Percentiles rank a stretch among this genome's conserved stretches.
These are phyloP conservation scores for Dichotomopilus funicola DNA, from an alignment of 2,329 filamentous ascomycete genomes.

Conservation along the genomic window DNA sequence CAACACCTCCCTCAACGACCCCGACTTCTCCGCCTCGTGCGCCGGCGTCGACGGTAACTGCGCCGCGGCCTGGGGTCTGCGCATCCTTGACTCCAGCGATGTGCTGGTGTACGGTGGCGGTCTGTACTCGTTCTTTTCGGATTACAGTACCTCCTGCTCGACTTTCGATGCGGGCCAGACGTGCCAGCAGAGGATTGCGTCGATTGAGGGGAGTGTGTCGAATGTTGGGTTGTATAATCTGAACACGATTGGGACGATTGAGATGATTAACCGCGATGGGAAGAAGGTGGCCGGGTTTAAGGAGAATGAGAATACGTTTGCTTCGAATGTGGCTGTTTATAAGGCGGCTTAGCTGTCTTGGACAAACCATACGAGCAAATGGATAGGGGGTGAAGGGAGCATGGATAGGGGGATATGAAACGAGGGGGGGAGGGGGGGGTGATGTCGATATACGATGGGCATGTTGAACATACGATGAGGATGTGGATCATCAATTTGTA, in stretches of 20 bases:
- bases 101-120: conserved; percentile 58
- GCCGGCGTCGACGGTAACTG: conserved; percentile 32
- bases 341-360: conserved; percentile 18
- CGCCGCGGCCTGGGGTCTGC: conserved; percentile 57
- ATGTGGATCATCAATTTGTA: no score
- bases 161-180: conserved; percentile 35
- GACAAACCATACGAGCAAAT: neutral
- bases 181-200: conserved; percentile 42
- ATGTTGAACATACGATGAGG: no score
- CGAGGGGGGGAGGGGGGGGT: no score
- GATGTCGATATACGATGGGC: no score
- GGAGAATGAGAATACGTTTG: conserved; percentile 36
- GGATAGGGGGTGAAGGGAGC: neutral
- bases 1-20: conserved; percentile 38
- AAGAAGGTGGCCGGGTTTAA: conserved; percentile 30
- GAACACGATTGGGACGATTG: conserved; percentile 38
- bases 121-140: conserved; percentile 62
- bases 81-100: conserved; percentile 50
- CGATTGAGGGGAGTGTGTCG: conserved; percentile 24
- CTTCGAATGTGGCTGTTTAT: conserved; percentile 33
- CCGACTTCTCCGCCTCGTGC: conserved; percentile 44
- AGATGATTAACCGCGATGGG: conserved; percentile 36
- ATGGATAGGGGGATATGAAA: neutral
- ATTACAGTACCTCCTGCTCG: conserved; percentile 51
- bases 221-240: conserved; percentile 38